Evolutionary conservation across 345 rosid genomes (phyloP), one percentile per base, ranked within the genome.

Genomic region (Ceriops decandra): DNA sequence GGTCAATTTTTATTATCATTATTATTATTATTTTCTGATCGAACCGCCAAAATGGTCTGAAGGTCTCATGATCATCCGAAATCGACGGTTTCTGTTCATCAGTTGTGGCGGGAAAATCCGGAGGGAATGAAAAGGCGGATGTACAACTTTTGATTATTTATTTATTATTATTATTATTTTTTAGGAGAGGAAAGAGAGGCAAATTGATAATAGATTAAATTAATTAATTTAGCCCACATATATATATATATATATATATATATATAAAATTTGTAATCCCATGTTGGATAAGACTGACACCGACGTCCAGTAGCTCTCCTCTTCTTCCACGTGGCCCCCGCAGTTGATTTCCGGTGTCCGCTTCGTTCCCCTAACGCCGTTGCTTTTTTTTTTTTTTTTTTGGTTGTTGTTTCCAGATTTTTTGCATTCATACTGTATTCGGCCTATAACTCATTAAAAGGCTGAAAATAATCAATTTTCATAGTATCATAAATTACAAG

Each of bases 51-150:
- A 66, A n/a, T 0, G 10, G 74, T 77, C 79, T 13, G 7, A 46
- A 73, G 73, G 73, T 64, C 20, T 20, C 11, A 5, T 3, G 24
- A 51, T 71, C 52, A 63, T 68, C 35, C 31, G 11, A 0, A 1
- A 60, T 74, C 46, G 27, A 77, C 72, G 80, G 80, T 6, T 62
- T 42, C n/a, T 17, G 52, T 52, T 68, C 30, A 57, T 62, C 53
- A 5, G 5, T 13, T 60, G 47, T 74, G 83, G 87, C 87, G 87
- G 85, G 87, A 81, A 83, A 79, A 10, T 76, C 57, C 28, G 66
- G 75, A 65, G 81, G 77, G 76, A 79, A 77, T 63, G 66, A 1
- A 32, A 61, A 53, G 49, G 21, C n/a, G 5, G 13, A 24, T 52
- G 52, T 0, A 1, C 33, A 15, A 13, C 17, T 13, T 42, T 42